Evolutionary conservation across 139 green algal species (phyloP).

Genomic region (Spirogloea muscicola): DNA sequence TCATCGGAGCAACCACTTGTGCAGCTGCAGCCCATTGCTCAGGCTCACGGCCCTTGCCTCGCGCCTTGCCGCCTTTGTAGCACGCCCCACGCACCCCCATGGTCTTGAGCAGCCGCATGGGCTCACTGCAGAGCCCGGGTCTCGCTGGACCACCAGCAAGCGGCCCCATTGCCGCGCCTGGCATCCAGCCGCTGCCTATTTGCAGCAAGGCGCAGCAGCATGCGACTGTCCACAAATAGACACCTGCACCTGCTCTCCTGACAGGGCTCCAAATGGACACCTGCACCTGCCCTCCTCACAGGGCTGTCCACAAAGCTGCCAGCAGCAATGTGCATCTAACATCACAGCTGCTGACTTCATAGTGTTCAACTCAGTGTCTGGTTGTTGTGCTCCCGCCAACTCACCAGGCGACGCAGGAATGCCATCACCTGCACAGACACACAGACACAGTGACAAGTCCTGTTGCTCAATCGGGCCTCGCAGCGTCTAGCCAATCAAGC

Average conservation of each 20-base stretch:
- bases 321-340: background rate
- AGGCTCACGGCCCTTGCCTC: too few species aligned
- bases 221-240: too few species aligned
- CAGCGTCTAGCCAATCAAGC: background rate
- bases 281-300: background rate
- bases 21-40: too few species aligned
- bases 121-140: too few species aligned
- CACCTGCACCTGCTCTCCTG: background rate
- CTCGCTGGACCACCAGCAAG: too few species aligned
- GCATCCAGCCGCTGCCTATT: too few species aligned
- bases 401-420: conserved; percentile 36
- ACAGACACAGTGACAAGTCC: background rate
- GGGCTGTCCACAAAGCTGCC: background rate
- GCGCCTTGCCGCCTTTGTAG: too few species aligned
- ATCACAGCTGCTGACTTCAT: background rate
- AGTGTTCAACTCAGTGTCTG: background rate
- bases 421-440: conserved; percentile 35
- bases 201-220: too few species aligned
- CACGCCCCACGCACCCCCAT: too few species aligned
- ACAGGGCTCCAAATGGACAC: background rate
- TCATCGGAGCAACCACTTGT: too few species aligned
- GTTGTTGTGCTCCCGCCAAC: conserved; percentile 27
- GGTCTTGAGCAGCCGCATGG: too few species aligned
- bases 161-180: too few species aligned
- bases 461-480: background rate